These are phyloP conservation scores for Schizothecium vesticola DNA, from an alignment of 495 filamentous ascomycete species.

Conservation along the genomic window DNA sequence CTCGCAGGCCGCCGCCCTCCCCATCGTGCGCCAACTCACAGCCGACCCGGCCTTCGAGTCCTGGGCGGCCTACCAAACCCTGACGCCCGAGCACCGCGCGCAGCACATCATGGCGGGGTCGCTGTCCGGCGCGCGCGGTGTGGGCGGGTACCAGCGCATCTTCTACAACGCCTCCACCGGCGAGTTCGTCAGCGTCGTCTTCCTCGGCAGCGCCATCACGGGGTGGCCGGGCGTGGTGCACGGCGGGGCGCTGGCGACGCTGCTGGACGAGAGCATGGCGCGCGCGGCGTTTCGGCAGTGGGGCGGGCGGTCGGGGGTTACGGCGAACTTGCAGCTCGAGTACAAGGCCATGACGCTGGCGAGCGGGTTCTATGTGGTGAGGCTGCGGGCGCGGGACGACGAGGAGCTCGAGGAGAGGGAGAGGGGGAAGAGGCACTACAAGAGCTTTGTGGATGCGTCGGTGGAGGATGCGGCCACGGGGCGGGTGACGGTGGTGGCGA, in stretches of 20 bases:
- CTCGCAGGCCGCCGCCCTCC: conserved; percentile 36
- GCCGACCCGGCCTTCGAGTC: conserved; percentile 49
- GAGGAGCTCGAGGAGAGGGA: conserved; percentile 27
- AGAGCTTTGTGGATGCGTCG: conserved; percentile 52
- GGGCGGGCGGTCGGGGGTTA: conserved; percentile 48
- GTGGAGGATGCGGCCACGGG: conserved; percentile 37
- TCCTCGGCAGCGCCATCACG: conserved; percentile 54
- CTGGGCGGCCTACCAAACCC: conserved; percentile 52
- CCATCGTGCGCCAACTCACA: conserved; percentile 50
- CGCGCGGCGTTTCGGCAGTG: conserved; percentile 45
- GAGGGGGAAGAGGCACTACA: conserved; percentile 51
- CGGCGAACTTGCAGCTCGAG: conserved; percentile 58
- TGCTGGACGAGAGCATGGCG: conserved; percentile 63
- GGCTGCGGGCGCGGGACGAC: conserved; percentile 37
- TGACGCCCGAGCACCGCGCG: conserved; percentile 31
- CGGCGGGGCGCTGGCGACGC: conserved; percentile 65
- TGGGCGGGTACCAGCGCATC: conserved; percentile 47
- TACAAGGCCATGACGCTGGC: conserved; percentile 57
- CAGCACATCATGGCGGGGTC: conserved; percentile 43
- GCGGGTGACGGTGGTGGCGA: conserved; percentile 49
- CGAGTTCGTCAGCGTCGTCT: conserved; percentile 50
- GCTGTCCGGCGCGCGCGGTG: conserved; percentile 37
- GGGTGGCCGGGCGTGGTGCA: conserved; percentile 78
- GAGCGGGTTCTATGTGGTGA: conserved; percentile 59
- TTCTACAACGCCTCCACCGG: conserved; percentile 38